phyloP scores from a whole-genome alignment of 306 rosid species.

The Abrus pulchellus region DNA sequence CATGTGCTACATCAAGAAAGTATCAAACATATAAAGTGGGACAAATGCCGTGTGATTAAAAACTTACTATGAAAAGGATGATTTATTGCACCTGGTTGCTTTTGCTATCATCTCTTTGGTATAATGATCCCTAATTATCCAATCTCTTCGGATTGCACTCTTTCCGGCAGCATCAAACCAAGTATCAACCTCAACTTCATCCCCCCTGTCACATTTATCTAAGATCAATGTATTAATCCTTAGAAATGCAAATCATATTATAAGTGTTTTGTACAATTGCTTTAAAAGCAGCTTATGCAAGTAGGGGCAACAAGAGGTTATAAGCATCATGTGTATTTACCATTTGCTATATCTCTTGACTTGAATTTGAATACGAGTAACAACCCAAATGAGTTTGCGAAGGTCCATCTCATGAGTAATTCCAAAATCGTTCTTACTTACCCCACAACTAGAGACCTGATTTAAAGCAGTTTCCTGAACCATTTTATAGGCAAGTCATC shows the following conservation, averaged over 20 bases:
- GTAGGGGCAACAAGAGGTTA: neutral
- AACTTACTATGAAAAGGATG: neutral
- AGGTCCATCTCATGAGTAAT: slow-evolving; percentile 76
- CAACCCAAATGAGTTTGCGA: slow-evolving; percentile 78
- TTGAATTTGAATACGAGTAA: slow-evolving; percentile 72
- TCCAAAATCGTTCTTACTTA: slow-evolving; percentile 68
- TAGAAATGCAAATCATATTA: neutral
- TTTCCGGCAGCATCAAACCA: slow-evolving; percentile 80
- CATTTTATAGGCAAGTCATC: slow-evolving; percentile 1
- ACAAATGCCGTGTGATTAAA: neutral
- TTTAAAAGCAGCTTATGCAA: neutral
- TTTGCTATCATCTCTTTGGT: slow-evolving; percentile 67
- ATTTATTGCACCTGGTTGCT: slow-evolving; percentile 67
- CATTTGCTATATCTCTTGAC: slow-evolving; percentile 75
- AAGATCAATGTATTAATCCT: neutral
- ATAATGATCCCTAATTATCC: slow-evolving; percentile 69
- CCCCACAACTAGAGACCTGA: slow-evolving; percentile 65
- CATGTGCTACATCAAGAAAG: slow-evolving; percentile 60
- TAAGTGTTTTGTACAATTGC: neutral
- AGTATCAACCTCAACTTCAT: slow-evolving; percentile 78
- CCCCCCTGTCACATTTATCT: slow-evolving; percentile 64
- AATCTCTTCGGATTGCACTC: slow-evolving; percentile 75
- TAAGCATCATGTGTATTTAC: slow-evolving; percentile 39
- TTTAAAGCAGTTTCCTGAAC: slow-evolving; percentile 74
- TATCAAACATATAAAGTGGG: neutral